A percentile compares a stretch with the other conserved stretches of the same genome.
Conservation (phyloP, 495 filamentous ascomycete genomes). For the Lichina pygmaea region DNA sequence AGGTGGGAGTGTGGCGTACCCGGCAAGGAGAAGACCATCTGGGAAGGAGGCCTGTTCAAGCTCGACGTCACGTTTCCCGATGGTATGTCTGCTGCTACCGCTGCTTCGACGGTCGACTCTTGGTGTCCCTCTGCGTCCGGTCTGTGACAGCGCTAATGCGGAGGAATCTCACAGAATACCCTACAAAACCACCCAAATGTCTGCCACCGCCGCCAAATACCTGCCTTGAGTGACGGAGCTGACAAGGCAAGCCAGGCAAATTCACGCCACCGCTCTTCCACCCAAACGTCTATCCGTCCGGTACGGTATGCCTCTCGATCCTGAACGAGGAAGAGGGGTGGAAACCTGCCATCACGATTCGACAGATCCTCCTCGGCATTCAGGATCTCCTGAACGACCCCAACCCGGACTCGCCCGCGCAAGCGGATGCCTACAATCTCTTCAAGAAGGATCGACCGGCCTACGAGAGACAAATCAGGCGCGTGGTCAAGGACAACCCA, state of each 20-base stretch:
- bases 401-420: slow-evolving; percentile 88
- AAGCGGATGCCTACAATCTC: slow-evolving; percentile 92
- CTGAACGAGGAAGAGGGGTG: slow-evolving; percentile 97
- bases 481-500: slow-evolving; percentile 70
- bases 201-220: slow-evolving; percentile 9
- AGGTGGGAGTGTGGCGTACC: slow-evolving; percentile 90
- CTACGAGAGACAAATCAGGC: slow-evolving; percentile 68
- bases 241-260: slow-evolving; percentile 36
- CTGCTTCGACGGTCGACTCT: background rate
- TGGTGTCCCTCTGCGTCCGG: background rate
- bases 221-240: background rate
- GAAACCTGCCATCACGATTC: slow-evolving; percentile 95
- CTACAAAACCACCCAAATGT: slow-evolving; percentile 98
- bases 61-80: slow-evolving; percentile 81
- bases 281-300: slow-evolving; percentile 95
- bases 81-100: slow-evolving; percentile 27
- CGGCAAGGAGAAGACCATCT: slow-evolving; percentile 83
- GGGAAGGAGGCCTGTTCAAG: slow-evolving; percentile 93
- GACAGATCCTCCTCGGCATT: slow-evolving; percentile 85
- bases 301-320: slow-evolving; percentile 92
- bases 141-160: background rate
- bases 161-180: slow-evolving; percentile 49
- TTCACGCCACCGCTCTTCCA: slow-evolving; percentile 92
- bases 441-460: slow-evolving; percentile 73
- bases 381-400: slow-evolving; percentile 90